A percentile compares a stretch with the other conserved stretches of the same genome.
phyloP scores from a whole-genome alignment of 805 yeast species.

The Maudiozyma serrabonitensis region DNA sequence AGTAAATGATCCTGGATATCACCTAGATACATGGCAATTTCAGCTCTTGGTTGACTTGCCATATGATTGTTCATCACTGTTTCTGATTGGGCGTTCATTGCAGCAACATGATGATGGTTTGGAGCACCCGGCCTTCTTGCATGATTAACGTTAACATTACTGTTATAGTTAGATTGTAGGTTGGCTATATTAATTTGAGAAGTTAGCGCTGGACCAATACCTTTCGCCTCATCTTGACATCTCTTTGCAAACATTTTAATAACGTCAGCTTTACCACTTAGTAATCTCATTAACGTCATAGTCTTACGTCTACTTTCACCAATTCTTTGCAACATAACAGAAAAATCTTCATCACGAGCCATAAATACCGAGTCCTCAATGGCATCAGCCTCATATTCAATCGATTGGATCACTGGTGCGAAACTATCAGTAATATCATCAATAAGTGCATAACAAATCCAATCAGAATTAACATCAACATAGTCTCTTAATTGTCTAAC shows the following conservation, averaged over 20 bases:
- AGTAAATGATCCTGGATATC: slow-evolving; percentile 96
- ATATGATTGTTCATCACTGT: background rate
- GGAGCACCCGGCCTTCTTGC: background rate
- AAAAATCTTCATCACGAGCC: slow-evolving; percentile 64
- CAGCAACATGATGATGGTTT: background rate
- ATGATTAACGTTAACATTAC: background rate
- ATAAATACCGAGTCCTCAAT: slow-evolving; percentile 76
- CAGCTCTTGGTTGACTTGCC: slow-evolving; percentile 55
- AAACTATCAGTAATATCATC: slow-evolving; percentile 82
- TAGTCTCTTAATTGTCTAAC: slow-evolving; percentile 71
- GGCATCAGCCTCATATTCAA: slow-evolving; percentile 74
- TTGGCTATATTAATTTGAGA: slow-evolving; percentile 33
- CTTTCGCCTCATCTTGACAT: slow-evolving; percentile 60
- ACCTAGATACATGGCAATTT: slow-evolving; percentile 83
- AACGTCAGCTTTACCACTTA: slow-evolving; percentile 93
- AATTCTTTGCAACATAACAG: slow-evolving; percentile 67
- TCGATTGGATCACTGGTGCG: slow-evolving; percentile 69
- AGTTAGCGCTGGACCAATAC: slow-evolving; percentile 34
- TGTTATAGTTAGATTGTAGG: slow-evolving; percentile 14
- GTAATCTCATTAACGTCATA: slow-evolving; percentile 82
- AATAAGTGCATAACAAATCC: slow-evolving; percentile 74
- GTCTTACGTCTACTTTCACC: slow-evolving; percentile 87
- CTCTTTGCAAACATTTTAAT: slow-evolving; percentile 93
- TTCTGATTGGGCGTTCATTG: background rate
- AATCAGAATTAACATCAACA: slow-evolving; percentile 68